A percentile compares a stretch with the other conserved stretches of the same genome.
Evolutionary conservation across 2,329 filamentous ascomycete species (phyloP).

Genomic region (Bipolaris sorokiniana): DNA sequence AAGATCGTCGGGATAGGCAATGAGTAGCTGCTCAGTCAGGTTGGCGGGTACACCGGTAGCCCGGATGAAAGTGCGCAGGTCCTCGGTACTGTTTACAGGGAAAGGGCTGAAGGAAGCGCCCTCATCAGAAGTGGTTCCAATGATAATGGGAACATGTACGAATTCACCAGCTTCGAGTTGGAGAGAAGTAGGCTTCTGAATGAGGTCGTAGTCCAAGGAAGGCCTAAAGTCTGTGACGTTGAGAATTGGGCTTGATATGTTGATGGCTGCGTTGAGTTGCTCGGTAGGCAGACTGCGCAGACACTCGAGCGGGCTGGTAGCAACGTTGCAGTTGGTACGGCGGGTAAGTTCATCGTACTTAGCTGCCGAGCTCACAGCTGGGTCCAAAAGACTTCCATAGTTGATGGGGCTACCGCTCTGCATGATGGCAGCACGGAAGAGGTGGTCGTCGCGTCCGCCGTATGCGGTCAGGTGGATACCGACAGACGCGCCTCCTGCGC

Average conservation of each 20-base stretch:
- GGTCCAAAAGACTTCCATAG: conserved; percentile 28
- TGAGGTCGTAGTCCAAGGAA: conserved; percentile 63
- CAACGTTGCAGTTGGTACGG: conserved; percentile 33
- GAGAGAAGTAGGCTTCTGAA: conserved; percentile 59
- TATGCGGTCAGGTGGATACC: conserved; percentile 56
- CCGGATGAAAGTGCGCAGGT: conserved; percentile 56
- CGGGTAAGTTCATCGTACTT: conserved; percentile 32
- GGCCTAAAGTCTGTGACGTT: conserved; percentile 48
- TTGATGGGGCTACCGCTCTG: conserved; percentile 51
- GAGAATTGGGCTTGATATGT: conserved; percentile 46
- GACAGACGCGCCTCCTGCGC: conserved; percentile 53
- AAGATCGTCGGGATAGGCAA: conserved; percentile 39
- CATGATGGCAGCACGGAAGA: conserved; percentile 58
- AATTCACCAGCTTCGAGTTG: conserved; percentile 65
- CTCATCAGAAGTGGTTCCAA: conserved; percentile 71
- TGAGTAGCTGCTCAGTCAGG: conserved; percentile 32
- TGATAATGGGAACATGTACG: conserved; percentile 67
- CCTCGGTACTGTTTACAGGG: conserved; percentile 61
- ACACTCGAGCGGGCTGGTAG: conserved; percentile 41
- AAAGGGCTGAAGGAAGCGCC: conserved; percentile 62
- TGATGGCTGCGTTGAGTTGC: conserved; percentile 62
- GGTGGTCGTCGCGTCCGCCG: conserved; percentile 55
- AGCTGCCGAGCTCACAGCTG: conserved; percentile 22
- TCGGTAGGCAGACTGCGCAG: conserved; percentile 67
- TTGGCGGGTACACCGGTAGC: conserved; percentile 33